phyloP scores from a whole-genome alignment of 495 filamentous ascomycete genomes.

The Penicillium roqueforti region DNA sequence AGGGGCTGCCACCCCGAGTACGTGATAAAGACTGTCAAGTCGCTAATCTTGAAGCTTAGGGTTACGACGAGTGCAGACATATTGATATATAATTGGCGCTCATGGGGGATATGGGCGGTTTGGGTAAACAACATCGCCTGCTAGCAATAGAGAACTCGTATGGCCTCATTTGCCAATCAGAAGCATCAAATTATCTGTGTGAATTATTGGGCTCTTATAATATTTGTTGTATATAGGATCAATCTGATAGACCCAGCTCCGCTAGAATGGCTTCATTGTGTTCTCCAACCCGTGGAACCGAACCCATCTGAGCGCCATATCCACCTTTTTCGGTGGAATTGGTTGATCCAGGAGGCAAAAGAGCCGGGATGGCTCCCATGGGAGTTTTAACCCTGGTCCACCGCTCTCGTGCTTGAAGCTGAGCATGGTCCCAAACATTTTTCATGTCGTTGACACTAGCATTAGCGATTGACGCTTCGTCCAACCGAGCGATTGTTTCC shows the following conservation, averaged over 20 bases:
- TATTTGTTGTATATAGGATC: background rate
- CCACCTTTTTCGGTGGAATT: constrained; percentile 13
- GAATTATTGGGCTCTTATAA: background rate
- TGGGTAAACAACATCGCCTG: too few species aligned
- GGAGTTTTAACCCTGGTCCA: constrained; percentile 48
- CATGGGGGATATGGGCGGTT: too few species aligned
- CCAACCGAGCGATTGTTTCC: constrained; percentile 30
- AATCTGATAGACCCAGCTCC: constrained; percentile 26
- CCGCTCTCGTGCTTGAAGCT: constrained; percentile 38
- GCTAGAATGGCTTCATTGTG: constrained; percentile 38
- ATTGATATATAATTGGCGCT: too few species aligned
- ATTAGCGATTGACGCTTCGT: constrained; percentile 42
- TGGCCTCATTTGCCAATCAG: background rate
- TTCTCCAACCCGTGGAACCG: constrained; percentile 38
- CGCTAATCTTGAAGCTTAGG: constrained; percentile 32
- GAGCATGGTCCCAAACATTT: constrained; percentile 46
- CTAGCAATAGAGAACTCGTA: too few species aligned
- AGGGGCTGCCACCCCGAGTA: constrained; percentile 38
- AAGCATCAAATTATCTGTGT: background rate
- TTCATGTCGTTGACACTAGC: constrained; percentile 50
- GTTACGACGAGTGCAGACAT: constrained; percentile 27
- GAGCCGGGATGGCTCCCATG: constrained; percentile 34
- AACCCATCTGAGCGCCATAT: constrained; percentile 27
- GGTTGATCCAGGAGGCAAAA: constrained; percentile 40
- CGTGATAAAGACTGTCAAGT: constrained; percentile 47